A percentile compares a stretch with the other conserved stretches of the same genome.
phyloP scores from a whole-genome alignment of 208 protist genomes.

The Lotmaria passim region DNA sequence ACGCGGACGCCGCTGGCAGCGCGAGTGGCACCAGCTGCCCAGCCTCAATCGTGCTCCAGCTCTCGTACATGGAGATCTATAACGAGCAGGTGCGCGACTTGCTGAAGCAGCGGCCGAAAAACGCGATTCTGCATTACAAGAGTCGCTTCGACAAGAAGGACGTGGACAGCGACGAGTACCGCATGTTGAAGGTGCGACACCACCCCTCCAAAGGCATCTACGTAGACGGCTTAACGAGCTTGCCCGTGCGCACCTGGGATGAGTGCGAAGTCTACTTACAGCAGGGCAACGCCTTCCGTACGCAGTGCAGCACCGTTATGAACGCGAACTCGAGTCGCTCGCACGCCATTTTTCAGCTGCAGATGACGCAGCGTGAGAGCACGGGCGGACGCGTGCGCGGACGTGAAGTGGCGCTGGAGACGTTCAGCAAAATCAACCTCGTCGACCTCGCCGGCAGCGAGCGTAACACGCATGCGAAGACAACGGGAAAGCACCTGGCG shows the following conservation, averaged over 20 bases:
- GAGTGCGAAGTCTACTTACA: slow-evolving; percentile 75
- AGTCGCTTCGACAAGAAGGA: slow-evolving; percentile 66
- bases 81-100: slow-evolving; percentile 87
- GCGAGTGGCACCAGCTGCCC: too few relatives aligned
- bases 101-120: slow-evolving; percentile 68
- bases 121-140: slow-evolving; percentile 59
- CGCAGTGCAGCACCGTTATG: slow-evolving; percentile 81
- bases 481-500: slow-evolving; percentile 48
- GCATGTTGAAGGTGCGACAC: slow-evolving; percentile 71
- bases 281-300: slow-evolving; percentile 71
- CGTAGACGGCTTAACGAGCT: slow-evolving; percentile 85
- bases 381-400: slow-evolving; percentile 81
- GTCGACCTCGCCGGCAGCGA: slow-evolving; percentile 85
- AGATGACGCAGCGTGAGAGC: slow-evolving; percentile 62
- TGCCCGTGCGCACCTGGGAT: slow-evolving; percentile 57
- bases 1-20: not conserved
- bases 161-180: slow-evolving; percentile 50
- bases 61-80: slow-evolving; percentile 92
- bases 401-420: slow-evolving; percentile 42
- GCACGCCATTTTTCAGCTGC: slow-evolving; percentile 96
- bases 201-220: slow-evolving; percentile 68
- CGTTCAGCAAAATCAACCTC: slow-evolving; percentile 74
- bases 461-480: slow-evolving; percentile 42
- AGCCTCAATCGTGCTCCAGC: slow-evolving; percentile 29
- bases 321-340: slow-evolving; percentile 93